These are phyloP conservation scores for Pleurotus tuoliensis DNA, from an alignment of 768 basidiomycete genomes.

Conservation along the genomic window DNA sequence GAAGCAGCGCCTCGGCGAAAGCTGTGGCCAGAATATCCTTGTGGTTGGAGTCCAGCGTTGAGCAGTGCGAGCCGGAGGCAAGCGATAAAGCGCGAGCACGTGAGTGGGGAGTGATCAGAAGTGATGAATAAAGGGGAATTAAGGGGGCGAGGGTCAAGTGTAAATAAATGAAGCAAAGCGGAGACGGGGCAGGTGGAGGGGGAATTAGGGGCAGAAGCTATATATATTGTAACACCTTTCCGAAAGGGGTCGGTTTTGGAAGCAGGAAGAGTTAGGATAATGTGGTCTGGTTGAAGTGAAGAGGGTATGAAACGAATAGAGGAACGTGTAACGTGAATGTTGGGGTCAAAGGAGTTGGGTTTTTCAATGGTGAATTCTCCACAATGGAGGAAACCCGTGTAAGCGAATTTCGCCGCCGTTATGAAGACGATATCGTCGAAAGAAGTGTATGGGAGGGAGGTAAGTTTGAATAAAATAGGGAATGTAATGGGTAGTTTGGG, in stretches of 20 bases:
- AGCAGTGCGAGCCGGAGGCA: no score
- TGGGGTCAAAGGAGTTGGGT: no score
- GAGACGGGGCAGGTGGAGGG: background rate
- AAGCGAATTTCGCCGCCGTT: conserved; percentile 16
- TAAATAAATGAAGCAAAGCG: background rate
- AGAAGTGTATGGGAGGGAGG: background rate
- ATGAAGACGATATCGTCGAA: conserved; percentile 10
- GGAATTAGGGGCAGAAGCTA: conserved; percentile 17
- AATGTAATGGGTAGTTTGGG: conserved; percentile 21
- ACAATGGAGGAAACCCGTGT: conserved; percentile 5
- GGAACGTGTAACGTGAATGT: no score
- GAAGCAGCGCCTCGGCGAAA: no score
- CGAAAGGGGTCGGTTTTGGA: conserved; percentile 37
- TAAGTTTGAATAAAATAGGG: background rate
- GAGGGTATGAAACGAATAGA: no score
- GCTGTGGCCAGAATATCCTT: no score
- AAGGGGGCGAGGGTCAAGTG: background rate
- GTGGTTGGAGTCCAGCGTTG: no score
- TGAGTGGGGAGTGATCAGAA: no score
- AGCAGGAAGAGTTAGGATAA: conserved; percentile 17
- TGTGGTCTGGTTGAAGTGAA: no score
- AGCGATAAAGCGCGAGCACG: no score
- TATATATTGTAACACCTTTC: background rate
- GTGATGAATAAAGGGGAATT: background rate
- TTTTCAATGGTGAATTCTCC: no score